Conservation (phyloP, 805 yeast genomes). For the Myxozyma melibiosi region DNA sequence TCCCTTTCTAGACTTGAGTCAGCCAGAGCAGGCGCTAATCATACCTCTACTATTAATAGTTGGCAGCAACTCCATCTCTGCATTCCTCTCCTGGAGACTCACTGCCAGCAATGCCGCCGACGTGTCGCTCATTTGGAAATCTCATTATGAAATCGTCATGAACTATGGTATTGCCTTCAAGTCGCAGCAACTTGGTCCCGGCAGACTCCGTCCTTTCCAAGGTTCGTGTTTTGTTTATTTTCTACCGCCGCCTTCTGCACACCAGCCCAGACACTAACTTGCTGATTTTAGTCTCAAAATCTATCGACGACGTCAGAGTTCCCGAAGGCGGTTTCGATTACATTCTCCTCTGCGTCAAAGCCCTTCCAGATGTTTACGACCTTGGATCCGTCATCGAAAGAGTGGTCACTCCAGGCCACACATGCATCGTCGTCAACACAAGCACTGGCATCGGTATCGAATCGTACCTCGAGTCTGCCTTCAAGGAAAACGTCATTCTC, state of each 20-base stretch:
- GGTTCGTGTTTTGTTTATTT: conserved; percentile 6
- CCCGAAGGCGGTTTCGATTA: conserved; percentile 52
- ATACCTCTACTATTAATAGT: conserved; percentile 13
- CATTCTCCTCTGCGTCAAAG: conserved; percentile 63
- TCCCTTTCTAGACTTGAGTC: neutral
- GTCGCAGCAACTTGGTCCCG: conserved; percentile 23
- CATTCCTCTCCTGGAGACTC: conserved; percentile 34
- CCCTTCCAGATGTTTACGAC: conserved; percentile 62
- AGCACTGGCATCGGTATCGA: conserved; percentile 63
- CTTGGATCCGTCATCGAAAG: conserved; percentile 56
- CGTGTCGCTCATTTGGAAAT: conserved; percentile 32
- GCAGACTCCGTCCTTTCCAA: conserved; percentile 22
- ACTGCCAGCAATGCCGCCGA: conserved; percentile 32
- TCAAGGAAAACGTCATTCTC: conserved; percentile 54
- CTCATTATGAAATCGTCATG: conserved; percentile 30
- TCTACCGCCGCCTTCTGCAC: neutral
- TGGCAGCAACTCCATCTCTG: conserved; percentile 34
- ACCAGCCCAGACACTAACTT: neutral
- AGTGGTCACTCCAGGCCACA: conserved; percentile 50
- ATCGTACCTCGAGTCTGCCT: conserved; percentile 54
- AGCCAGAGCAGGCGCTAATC: neutral
- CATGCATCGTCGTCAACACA: conserved; percentile 55
- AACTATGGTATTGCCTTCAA: conserved; percentile 33
- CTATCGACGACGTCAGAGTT: conserved; percentile 34
- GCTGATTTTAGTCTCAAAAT: conserved; percentile 34